Percentiles rank a stretch among this genome's conserved stretches.
phyloP scores from a whole-genome alignment of 495 filamentous ascomycete species.

The Daldinia grandis region DNA sequence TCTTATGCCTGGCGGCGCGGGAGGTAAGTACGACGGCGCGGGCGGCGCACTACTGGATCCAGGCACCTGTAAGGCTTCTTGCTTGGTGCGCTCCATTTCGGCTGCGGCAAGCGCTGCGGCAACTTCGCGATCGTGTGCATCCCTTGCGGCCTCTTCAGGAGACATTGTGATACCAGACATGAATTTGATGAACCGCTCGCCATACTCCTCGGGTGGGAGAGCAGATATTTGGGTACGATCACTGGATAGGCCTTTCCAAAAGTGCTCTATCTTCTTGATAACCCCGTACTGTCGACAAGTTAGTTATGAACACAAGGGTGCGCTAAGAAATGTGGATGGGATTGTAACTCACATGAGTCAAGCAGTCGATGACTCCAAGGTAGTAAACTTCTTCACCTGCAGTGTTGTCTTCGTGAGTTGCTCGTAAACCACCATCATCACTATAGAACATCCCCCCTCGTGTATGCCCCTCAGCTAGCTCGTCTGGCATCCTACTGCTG shows the following conservation, averaged over 20 bases:
- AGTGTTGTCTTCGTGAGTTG: constrained; percentile 88
- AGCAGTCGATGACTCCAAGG: constrained; percentile 95
- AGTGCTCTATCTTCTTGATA: constrained; percentile 87
- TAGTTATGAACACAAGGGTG: constrained; percentile 30
- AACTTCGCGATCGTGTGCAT: constrained; percentile 60
- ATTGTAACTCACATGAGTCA: constrained; percentile 80
- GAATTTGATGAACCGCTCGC: constrained; percentile 93
- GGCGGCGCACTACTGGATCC: constrained; percentile 43
- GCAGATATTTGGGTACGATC: constrained; percentile 89
- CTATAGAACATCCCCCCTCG: constrained; percentile 76
- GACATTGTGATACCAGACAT: constrained; percentile 91
- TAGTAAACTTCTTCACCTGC: constrained; percentile 96
- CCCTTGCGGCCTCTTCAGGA: constrained; percentile 77
- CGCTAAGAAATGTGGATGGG: neutral
- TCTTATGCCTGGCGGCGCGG: constrained; percentile 52
- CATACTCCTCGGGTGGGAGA: constrained; percentile 89
- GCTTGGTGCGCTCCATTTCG: constrained; percentile 46
- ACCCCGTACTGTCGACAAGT: constrained; percentile 74
- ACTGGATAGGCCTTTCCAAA: constrained; percentile 88
- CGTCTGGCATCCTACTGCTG: constrained; percentile 86
- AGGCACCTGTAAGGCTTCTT: constrained; percentile 22
- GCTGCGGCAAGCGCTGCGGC: constrained; percentile 51
- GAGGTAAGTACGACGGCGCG: constrained; percentile 54
- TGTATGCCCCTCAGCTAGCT: constrained; percentile 69
- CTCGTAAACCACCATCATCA: constrained; percentile 88